Percentiles rank a stretch among this genome's conserved stretches.
These are phyloP conservation scores for Medicago arabica DNA, from an alignment of 306 rosid genomes.

Conservation along the genomic window DNA sequence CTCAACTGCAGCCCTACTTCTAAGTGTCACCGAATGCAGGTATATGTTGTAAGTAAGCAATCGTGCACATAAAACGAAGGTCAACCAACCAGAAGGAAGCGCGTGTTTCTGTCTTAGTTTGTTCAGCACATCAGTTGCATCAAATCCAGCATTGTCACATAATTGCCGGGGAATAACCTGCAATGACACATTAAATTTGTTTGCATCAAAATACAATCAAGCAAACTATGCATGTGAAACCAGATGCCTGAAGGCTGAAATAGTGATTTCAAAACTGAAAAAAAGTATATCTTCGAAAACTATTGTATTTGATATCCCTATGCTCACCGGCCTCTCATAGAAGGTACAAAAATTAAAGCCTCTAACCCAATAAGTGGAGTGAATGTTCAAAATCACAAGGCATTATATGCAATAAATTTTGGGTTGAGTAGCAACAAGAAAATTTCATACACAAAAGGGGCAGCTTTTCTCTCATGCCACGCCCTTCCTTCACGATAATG, in stretches of 20 bases:
- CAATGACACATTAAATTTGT: slow-evolving; percentile 24
- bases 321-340: neutral
- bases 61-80: slow-evolving; percentile 13
- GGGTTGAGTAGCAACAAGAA: neutral
- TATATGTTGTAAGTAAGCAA: neutral
- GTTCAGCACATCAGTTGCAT: slow-evolving; percentile 97
- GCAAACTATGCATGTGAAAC: slow-evolving; percentile 17
- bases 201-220: slow-evolving; percentile 35
- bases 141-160: slow-evolving; percentile 99
- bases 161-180: slow-evolving; percentile 97
- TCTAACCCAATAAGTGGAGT: neutral
- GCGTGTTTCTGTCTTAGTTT: slow-evolving; percentile 96
- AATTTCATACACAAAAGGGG: neutral
- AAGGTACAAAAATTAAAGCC: neutral
- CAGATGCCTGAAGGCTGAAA: neutral
- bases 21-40: slow-evolving; percentile 4
- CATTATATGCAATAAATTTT: neutral
- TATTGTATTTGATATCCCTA: neutral
- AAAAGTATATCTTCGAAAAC: slow-evolving; percentile 6
- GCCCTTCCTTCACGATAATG: slow-evolving; percentile 1
- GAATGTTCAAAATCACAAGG: neutral
- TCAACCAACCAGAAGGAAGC: slow-evolving; percentile 74
- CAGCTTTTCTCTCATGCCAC: neutral
- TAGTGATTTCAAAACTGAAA: slow-evolving; percentile 24
- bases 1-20: slow-evolving; percentile 6